Evolutionary conservation across 345 rosid species (phyloP).

Genomic region (Excoecaria cochinchinensis): DNA sequence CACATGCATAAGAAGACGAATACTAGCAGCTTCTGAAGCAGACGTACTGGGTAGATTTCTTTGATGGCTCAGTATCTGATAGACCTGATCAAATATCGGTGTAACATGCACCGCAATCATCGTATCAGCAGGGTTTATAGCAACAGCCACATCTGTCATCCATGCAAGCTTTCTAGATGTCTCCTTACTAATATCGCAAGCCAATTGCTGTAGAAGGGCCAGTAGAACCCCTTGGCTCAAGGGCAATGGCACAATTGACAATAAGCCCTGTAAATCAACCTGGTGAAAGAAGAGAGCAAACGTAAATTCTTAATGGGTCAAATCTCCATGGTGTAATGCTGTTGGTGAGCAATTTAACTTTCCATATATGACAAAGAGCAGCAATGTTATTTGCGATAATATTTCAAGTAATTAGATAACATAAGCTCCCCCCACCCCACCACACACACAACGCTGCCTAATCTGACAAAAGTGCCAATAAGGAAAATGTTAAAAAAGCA

Average conservation of each 20-base stretch:
- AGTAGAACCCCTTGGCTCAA: conserved; percentile 34
- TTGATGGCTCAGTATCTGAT: conserved; percentile 22
- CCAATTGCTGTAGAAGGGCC: conserved; percentile 32
- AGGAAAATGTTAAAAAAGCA: too few species aligned
- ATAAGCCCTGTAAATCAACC: conserved; percentile 25
- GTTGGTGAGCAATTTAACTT: not conserved
- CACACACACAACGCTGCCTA: too few species aligned
- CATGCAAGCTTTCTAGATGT: conserved; percentile 22
- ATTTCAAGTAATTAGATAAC: too few species aligned
- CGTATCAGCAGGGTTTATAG: conserved; percentile 31
- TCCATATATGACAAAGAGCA: not conserved
- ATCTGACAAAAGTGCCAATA: too few species aligned
- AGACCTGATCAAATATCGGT: conserved; percentile 32
- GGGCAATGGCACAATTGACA: conserved; percentile 23
- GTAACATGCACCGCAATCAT: conserved; percentile 30
- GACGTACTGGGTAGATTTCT: conserved; percentile 18
- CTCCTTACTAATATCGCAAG: conserved; percentile 23
- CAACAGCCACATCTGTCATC: conserved; percentile 33
- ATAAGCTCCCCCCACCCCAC: too few species aligned
- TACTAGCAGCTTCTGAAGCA: conserved; percentile 10
- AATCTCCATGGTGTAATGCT: not conserved
- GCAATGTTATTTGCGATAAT: too few species aligned
- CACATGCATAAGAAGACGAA: conserved; percentile 26
- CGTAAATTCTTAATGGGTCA: not conserved
- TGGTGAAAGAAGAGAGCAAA: conserved; percentile 9